Conservation (phyloP, 352 stramenopile species). For the Pythium aristosporum region DNA sequence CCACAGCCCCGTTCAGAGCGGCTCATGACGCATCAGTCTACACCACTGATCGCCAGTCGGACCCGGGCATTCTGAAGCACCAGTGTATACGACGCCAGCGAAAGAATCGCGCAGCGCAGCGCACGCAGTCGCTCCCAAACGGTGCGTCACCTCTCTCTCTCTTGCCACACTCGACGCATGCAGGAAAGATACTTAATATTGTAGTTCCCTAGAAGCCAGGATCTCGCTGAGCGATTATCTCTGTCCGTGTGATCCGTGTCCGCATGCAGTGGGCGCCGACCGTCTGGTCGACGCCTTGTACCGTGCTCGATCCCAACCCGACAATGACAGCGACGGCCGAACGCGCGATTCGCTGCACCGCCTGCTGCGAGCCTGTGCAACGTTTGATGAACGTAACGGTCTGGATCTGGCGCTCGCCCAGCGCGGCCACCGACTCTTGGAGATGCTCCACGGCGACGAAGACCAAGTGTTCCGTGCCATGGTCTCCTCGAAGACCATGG, state of each 20-base stretch:
- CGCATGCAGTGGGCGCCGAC: constrained; percentile 47
- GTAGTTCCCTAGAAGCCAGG: background rate
- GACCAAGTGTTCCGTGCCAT: constrained; percentile 47
- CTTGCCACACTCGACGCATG: background rate
- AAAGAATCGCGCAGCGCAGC: background rate
- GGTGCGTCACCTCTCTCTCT: background rate
- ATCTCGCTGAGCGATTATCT: constrained; percentile 43
- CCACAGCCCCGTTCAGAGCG: background rate
- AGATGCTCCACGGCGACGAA: constrained; percentile 45
- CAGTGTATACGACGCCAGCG: background rate
- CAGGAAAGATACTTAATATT: background rate
- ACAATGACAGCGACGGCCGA: background rate
- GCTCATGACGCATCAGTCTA: background rate
- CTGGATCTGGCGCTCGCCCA: constrained; percentile 1
- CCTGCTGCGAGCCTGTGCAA: constrained; percentile 58
- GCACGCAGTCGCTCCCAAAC: background rate
- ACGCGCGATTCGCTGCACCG: constrained; percentile 29
- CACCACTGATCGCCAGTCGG: background rate
- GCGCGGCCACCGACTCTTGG: constrained; percentile 35
- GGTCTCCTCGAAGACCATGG: background rate
- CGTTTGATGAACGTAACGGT: constrained; percentile 62
- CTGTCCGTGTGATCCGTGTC: constrained; percentile 64
- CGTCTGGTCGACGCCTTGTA: constrained; percentile 29
- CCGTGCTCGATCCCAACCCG: constrained; percentile 25
- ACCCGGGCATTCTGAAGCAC: background rate